A percentile compares a stretch with the other conserved stretches of the same genome.
phyloP scores from a whole-genome alignment of 2,329 filamentous ascomycete species.

The Didymella glomerata region DNA sequence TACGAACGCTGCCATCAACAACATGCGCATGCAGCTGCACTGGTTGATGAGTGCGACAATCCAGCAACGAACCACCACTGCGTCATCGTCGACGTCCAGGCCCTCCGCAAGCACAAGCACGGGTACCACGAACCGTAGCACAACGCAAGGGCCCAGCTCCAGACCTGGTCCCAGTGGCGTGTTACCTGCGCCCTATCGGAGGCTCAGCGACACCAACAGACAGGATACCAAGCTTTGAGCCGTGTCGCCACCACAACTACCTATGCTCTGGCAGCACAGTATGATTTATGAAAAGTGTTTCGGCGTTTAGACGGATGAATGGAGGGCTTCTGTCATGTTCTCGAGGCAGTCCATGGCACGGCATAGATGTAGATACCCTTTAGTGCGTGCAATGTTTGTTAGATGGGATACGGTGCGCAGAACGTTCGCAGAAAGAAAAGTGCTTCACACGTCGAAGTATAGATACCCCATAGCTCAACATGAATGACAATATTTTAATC shows the following conservation, averaged over 20 bases:
- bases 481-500: neutral
- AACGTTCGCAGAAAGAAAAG: conserved; percentile 1
- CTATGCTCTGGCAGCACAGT: conserved; percentile 10
- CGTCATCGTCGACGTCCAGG: conserved; percentile 37
- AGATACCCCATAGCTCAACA: conserved; percentile 19
- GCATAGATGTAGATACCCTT: conserved; percentile 27
- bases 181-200: conserved; percentile 39
- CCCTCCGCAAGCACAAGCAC: conserved; percentile 35
- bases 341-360: conserved; percentile 21
- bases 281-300: conserved; percentile 36
- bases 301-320: conserved; percentile 7
- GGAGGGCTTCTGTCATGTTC: conserved; percentile 11
- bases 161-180: conserved; percentile 36
- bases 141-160: conserved; percentile 37
- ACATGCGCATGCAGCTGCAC: conserved; percentile 67
- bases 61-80: conserved; percentile 51
- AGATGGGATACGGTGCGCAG: conserved; percentile 3
- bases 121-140: conserved; percentile 33
- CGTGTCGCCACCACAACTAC: neutral
- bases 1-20: conserved; percentile 66
- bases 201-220: conserved; percentile 48
- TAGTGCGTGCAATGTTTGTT: conserved; percentile 1
- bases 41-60: conserved; percentile 68
- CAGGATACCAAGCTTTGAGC: conserved; percentile 49
- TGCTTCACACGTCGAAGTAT: conserved; percentile 15